Base-by-base conservation (phyloP, 352 stramenopile genomes). In the Phytopythium litorale region DNA sequence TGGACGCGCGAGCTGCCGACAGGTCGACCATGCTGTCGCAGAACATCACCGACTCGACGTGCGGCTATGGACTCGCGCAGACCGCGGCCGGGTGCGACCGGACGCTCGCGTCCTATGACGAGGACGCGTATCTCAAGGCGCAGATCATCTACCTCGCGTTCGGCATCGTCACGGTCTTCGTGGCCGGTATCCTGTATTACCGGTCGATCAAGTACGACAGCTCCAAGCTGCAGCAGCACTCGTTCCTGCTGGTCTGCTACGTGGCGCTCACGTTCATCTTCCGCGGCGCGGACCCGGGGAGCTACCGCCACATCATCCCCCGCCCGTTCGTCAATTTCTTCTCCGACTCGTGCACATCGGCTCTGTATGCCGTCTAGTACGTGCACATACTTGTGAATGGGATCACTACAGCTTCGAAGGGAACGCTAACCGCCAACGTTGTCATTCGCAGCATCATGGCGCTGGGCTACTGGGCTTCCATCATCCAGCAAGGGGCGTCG, bases 41-140 rank as follows among this genome's bases (percentile, higher is more conserved):
- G n/a, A 76, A 75, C n/a, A 67, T 75, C 56, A 75, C 68, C n/a
- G 65, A 72, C 48, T 51, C 62, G 4, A 76, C 62, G 2, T 73
- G 66, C 60, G 48, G 32, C 49, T 73, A 63, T 18, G 65, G 66
- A 7, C 54, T 71, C 18, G 63, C 62, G 9, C 57, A 65, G 42
- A 67, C 58, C 2, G 33, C 58, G 7, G 45, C 45, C n/a, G 68
- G 61, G 0, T 75, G 61, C 38, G 53, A 62, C 21, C 53, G 65
- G 45, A 70, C 65, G 38, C 37, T 75, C 19, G 65, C 58, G 16
- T 69, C 58, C 12, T 75, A 65, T 38, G 54, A 72, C 19, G 51
- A 60, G n/a, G 64, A 37, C 50, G 56, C 38, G 21, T 68, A 68
- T 35, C 42, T 61, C 50, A 45, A 52, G 23, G 63, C 56, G 9